Evolutionary conservation across 768 basidiomycete genomes (phyloP).

Genomic region (Rhizopogon rudus): DNA sequence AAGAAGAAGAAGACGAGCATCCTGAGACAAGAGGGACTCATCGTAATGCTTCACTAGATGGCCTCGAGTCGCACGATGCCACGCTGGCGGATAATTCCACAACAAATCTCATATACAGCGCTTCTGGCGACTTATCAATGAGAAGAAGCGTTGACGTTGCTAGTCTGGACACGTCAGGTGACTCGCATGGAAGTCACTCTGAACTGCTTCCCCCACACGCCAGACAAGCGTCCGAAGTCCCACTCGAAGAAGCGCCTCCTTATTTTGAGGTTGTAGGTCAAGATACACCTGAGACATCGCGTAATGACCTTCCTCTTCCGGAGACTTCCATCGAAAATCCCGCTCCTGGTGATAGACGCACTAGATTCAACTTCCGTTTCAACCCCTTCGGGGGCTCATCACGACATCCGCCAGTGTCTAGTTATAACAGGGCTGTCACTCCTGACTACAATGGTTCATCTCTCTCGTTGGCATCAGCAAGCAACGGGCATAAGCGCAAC

Average conservation of each 20-base stretch:
- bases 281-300: constrained; percentile 7
- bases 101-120: constrained; percentile 14
- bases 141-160: constrained; percentile 12
- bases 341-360: constrained; percentile 26
- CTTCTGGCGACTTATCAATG: background rate
- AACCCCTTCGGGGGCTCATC: constrained; percentile 31
- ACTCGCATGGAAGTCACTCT: constrained; percentile 15
- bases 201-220: constrained; percentile 16
- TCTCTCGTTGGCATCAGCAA: constrained; percentile 16
- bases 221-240: constrained; percentile 21
- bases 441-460: constrained; percentile 16
- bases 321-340: background rate
- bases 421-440: constrained; percentile 16
- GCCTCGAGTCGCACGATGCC: constrained; percentile 20
- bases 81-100: constrained; percentile 15
- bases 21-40: constrained; percentile 4
- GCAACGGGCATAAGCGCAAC: constrained; percentile 29
- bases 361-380: constrained; percentile 47
- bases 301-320: constrained; percentile 12
- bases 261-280: constrained; percentile 53
- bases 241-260: constrained; percentile 61
- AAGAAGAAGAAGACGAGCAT: constrained; percentile 22
- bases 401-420: constrained; percentile 8
- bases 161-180: constrained; percentile 14
- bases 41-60: constrained; percentile 17